Evolutionary conservation across 2,329 filamentous ascomycete genomes (phyloP).

Genomic region (Colletotrichum ledebouriae): DNA sequence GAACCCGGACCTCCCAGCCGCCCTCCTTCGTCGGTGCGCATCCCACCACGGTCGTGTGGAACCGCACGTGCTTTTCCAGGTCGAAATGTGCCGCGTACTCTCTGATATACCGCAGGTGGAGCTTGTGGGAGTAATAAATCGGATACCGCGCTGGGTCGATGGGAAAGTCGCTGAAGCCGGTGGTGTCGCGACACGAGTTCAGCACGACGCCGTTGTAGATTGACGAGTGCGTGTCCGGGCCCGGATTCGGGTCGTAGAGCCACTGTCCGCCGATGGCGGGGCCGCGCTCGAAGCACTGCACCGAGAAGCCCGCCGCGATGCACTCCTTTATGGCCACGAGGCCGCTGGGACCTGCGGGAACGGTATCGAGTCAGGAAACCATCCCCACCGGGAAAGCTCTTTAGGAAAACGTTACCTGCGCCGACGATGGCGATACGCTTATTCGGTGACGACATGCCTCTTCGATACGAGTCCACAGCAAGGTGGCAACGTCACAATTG

Average conservation of each 20-base stretch:
- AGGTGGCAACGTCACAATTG: neutral
- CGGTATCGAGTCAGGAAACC: neutral
- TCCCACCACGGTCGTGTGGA: conserved; percentile 50
- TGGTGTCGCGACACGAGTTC: conserved; percentile 55
- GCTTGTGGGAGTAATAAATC: conserved; percentile 53
- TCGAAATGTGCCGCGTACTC: conserved; percentile 54
- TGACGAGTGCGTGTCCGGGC: conserved; percentile 48
- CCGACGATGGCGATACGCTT: conserved; percentile 46
- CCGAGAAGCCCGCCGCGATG: conserved; percentile 52
- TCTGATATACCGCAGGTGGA: conserved; percentile 52
- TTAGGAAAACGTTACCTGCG: conserved; percentile 41
- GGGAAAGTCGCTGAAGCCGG: conserved; percentile 56
- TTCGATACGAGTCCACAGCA: neutral
- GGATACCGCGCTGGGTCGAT: conserved; percentile 54
- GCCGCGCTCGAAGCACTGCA: conserved; percentile 53
- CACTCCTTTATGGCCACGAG: conserved; percentile 55
- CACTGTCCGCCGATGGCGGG: conserved; percentile 55
- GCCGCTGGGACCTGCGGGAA: conserved; percentile 50
- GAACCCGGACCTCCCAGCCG: conserved; percentile 50
- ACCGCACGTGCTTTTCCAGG: conserved; percentile 51
- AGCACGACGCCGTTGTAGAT: conserved; percentile 54
- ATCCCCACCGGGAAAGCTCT: no score
- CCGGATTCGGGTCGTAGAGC: conserved; percentile 51
- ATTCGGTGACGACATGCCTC: conserved; percentile 11
- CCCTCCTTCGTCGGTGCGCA: conserved; percentile 47